Evolutionary conservation across 2,329 filamentous ascomycete species (phyloP).

Genomic region (Bertia moriformis): DNA sequence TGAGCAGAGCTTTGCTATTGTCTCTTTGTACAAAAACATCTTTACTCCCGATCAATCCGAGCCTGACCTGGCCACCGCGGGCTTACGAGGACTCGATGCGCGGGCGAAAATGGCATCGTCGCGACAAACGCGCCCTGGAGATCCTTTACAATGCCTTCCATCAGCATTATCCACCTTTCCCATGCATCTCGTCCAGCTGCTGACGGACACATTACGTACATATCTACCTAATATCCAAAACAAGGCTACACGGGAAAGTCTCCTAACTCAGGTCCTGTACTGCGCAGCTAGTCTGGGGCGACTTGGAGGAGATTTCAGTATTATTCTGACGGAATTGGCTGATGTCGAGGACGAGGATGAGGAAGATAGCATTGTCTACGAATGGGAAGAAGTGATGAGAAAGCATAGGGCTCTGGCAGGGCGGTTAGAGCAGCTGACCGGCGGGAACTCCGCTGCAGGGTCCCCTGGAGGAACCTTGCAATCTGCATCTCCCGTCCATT

Average conservation of each 20-base stretch:
- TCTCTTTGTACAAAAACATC: constrained; percentile 86
- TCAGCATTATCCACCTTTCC: constrained; percentile 73
- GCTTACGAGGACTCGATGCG: constrained; percentile 2
- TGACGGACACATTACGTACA: constrained; percentile 58
- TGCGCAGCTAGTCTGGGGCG: constrained; percentile 82
- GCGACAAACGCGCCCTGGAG: constrained; percentile 9
- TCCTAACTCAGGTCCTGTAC: constrained; percentile 84
- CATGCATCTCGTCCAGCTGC: constrained; percentile 65
- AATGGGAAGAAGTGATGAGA: constrained; percentile 83
- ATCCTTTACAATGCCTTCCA: constrained; percentile 47
- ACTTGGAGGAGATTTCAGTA: constrained; percentile 80
- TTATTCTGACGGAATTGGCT: constrained; percentile 59
- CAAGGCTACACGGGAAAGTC: constrained; percentile 65
- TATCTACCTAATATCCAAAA: constrained; percentile 77
- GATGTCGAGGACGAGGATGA: constrained; percentile 18
- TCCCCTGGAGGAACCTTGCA: neutral
- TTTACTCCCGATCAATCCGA: constrained; percentile 42
- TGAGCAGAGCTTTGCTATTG: constrained; percentile 89
- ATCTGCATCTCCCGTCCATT: neutral
- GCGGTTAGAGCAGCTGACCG: constrained; percentile 38
- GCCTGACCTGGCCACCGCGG: constrained; percentile 6
- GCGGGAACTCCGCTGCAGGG: too few species aligned
- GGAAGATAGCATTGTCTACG: constrained; percentile 29
- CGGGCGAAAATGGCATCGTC: constrained; percentile 2
- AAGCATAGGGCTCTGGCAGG: constrained; percentile 76